Evolutionary conservation across 495 filamentous ascomycete species (phyloP).

Genomic region (Tetracladium marchalianum): DNA sequence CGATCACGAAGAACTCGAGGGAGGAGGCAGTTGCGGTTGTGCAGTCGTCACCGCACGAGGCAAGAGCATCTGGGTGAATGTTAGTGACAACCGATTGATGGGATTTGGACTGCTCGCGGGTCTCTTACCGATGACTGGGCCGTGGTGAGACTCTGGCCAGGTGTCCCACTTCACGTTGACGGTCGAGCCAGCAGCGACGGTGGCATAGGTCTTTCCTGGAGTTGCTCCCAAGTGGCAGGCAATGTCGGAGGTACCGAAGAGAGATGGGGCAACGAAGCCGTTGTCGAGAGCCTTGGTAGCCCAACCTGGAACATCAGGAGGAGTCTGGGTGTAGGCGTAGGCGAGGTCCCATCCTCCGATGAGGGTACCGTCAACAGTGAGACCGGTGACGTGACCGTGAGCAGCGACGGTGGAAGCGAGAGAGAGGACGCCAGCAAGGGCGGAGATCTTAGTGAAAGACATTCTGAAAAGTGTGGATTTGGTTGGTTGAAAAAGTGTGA

Average conservation of each 20-base stretch:
- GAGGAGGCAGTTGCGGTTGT: conserved; percentile 46
- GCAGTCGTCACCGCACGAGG: conserved; percentile 28
- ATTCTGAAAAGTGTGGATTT: conserved; percentile 5
- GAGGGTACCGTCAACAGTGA: conserved; percentile 45
- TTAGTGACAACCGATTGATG: not conserved
- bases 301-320: conserved; percentile 47
- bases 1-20: conserved; percentile 71
- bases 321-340: conserved; percentile 22
- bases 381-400: conserved; percentile 51
- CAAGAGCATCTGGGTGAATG: not conserved
- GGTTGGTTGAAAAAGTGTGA: not conserved
- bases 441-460: conserved; percentile 25
- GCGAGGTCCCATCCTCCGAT: conserved; percentile 10
- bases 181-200: conserved; percentile 32
- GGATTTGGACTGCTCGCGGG: not conserved
- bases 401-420: conserved; percentile 32
- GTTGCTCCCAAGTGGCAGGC: conserved; percentile 39
- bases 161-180: conserved; percentile 32
- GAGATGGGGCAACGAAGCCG: conserved; percentile 45
- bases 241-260: conserved; percentile 32
- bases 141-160: conserved; percentile 34
- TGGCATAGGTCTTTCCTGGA: conserved; percentile 28
- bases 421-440: conserved; percentile 39
- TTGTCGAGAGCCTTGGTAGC: conserved; percentile 41
- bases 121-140: conserved; percentile 46